Evolutionary conservation across 2,329 filamentous ascomycete species (phyloP), one percentile per base, ranked within the genome.

Genomic region (Curvularia sp.): DNA sequence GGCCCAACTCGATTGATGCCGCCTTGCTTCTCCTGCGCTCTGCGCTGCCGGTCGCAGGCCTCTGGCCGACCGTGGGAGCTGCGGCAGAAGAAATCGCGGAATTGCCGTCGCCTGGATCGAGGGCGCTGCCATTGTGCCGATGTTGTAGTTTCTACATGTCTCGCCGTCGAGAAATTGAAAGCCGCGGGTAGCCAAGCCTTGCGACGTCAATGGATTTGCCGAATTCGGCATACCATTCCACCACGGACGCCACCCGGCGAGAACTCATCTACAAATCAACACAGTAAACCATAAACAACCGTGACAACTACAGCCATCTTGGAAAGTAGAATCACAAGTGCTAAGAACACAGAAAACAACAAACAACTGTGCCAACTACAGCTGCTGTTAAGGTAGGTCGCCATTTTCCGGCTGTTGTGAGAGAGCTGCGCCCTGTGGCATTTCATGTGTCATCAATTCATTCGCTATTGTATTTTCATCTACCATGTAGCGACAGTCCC

Each of bases 51-150:
- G 73, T 22, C 67, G 65, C 13, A 73, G 54, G 15, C 65, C 60
- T 51, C 68, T 72, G 10, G 68, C 50, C 18, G 71, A 69, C 75
- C 75, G 77, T 38, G 76, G 74, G 24, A 75, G 65, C 44, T 68
- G 74, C 5, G 77, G 77, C 2, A 78, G 53, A n/a, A 79, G 64
- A 38, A 78, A 75, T 47, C 77, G 77, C 53, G 77, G 74, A 53
- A 79, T 70, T 41, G 68, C 67, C 24, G 68, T 67, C 48, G 67
- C 64, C 54, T 67, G 68, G 33, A 65, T 60, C 30, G 62, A 56
- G 41, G 62, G 48, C 33, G 60, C 55, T 55, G 70, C 65, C 73
- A 75, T 77, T 52, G 56, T 70, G 63, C 58, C 57, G 63, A 63
- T 55, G 65, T 58, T 42, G 54, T 50, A 41, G 64, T 62, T 52